Conservation (phyloP, 768 basidiomycete genomes). For the Pisolithus marmoratus region DNA sequence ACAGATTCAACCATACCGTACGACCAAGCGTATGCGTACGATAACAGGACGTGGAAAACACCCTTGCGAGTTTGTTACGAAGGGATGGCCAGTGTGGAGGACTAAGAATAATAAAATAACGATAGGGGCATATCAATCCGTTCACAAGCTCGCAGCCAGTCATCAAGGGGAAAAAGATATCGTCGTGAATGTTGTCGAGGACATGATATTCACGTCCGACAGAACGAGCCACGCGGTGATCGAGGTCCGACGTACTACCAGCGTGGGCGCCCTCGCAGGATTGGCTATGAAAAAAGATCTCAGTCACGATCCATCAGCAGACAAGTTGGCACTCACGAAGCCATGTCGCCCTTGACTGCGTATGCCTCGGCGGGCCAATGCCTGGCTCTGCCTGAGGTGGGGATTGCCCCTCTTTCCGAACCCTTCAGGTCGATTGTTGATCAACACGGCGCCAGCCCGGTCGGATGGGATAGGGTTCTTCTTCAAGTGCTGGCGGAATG, state of each 20-base stretch:
- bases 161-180: background rate
- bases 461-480: slow-evolving; percentile 34
- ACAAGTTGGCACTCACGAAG: slow-evolving; percentile 44
- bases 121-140: slow-evolving; percentile 12
- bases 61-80: background rate
- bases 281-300: slow-evolving; percentile 42
- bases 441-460: slow-evolving; percentile 61
- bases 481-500: too few relatives aligned
- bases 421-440: slow-evolving; percentile 31
- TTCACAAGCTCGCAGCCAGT: slow-evolving; percentile 5
- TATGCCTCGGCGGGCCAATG: slow-evolving; percentile 35
- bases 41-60: background rate
- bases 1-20: slow-evolving; percentile 18
- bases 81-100: background rate
- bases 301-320: background rate
- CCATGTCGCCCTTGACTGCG: slow-evolving; percentile 59
- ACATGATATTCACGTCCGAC: slow-evolving; percentile 2
- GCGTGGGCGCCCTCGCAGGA: slow-evolving; percentile 47
- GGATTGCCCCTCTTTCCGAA: slow-evolving; percentile 38
- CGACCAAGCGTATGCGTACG: background rate
- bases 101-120: slow-evolving; percentile 16
- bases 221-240: slow-evolving; percentile 44
- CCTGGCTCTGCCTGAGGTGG: slow-evolving; percentile 29
- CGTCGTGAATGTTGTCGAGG: too few relatives aligned
- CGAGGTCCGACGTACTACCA: slow-evolving; percentile 73